A percentile compares a stretch with the other conserved stretches of the same genome.
phyloP scores from a whole-genome alignment of 1,284 basidiomycete genomes.

The Sporisorium sorghi region DNA sequence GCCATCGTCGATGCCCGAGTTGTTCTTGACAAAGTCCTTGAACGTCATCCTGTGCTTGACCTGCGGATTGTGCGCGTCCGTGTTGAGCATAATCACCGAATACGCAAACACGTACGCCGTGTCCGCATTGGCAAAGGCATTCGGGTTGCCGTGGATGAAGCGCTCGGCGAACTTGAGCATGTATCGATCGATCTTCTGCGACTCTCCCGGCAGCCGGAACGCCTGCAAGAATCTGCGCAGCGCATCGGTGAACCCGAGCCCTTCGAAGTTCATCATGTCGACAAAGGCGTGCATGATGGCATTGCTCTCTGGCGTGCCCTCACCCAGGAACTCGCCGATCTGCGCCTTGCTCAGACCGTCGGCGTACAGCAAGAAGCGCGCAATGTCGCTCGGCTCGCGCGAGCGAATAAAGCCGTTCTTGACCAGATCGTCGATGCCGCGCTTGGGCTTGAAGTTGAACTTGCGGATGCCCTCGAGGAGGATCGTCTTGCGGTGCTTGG shows the following conservation, averaged over 20 bases:
- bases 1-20: conserved; percentile 68
- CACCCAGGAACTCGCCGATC: conserved; percentile 96
- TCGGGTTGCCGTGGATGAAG: conserved; percentile 66
- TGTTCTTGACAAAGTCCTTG: conserved; percentile 69
- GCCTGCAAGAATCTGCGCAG: conserved; percentile 67
- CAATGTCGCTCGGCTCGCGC: conserved; percentile 82
- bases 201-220: conserved; percentile 67
- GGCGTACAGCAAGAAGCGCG: conserved; percentile 85
- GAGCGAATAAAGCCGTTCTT: conserved; percentile 89
- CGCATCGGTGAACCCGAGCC: conserved; percentile 64
- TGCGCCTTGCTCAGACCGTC: conserved; percentile 95
- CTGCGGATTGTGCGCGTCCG: conserved; percentile 68
- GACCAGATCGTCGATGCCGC: conserved; percentile 90
- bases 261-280: conserved; percentile 68
- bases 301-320: conserved; percentile 68
- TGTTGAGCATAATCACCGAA: conserved; percentile 70
- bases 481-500: conserved; percentile 96
- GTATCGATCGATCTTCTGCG: conserved; percentile 69
- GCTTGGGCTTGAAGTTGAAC: conserved; percentile 93
- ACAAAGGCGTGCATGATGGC: conserved; percentile 69
- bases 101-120: conserved; percentile 69
- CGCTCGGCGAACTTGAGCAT: conserved; percentile 70
- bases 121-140: conserved; percentile 68
- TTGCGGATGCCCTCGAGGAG: conserved; percentile 94
- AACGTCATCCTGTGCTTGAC: conserved; percentile 69